phyloP scores from a whole-genome alignment of 2,329 filamentous ascomycete species.

The Cladophialophora bantiana region DNA sequence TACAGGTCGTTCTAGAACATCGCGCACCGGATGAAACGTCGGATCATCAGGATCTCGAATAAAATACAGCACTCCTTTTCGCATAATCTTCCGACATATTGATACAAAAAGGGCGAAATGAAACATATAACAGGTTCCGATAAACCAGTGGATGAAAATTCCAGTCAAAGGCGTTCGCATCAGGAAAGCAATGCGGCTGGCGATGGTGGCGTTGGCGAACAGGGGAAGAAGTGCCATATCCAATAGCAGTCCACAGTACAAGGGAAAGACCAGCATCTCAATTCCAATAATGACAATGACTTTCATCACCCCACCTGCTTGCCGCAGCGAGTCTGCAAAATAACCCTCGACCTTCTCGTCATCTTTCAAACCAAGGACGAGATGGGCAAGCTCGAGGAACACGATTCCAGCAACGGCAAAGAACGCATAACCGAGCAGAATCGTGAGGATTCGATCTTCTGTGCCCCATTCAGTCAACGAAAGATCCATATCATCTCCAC shows the following conservation, averaged over 20 bases:
- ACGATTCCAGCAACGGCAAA: slow-evolving; percentile 76
- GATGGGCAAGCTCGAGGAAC: slow-evolving; percentile 77
- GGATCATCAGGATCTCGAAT: slow-evolving; percentile 98
- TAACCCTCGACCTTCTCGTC: slow-evolving; percentile 71
- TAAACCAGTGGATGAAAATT: slow-evolving; percentile 97
- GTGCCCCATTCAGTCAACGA: slow-evolving; percentile 72
- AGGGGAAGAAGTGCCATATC: slow-evolving; percentile 88
- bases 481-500: slow-evolving; percentile 51
- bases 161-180: slow-evolving; percentile 82
- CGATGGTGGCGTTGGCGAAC: slow-evolving; percentile 80
- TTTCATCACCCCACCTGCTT: slow-evolving; percentile 96
- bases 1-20: slow-evolving; percentile 92
- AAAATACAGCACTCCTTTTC: slow-evolving; percentile 93
- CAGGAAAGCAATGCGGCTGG: slow-evolving; percentile 79
- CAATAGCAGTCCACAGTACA: slow-evolving; percentile 92
- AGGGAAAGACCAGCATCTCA: slow-evolving; percentile 95
- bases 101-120: slow-evolving; percentile 98
- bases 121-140: slow-evolving; percentile 99
- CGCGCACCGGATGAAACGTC: slow-evolving; percentile 95
- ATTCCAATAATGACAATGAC: slow-evolving; percentile 98
- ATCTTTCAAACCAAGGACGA: slow-evolving; percentile 66
- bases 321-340: slow-evolving; percentile 81
- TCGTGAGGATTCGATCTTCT: slow-evolving; percentile 74
- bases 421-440: slow-evolving; percentile 80
- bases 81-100: slow-evolving; percentile 98